Evolutionary conservation across 2,329 filamentous ascomycete genomes (phyloP), one percentile per base, ranked within the genome.

Genomic region (Leptographium lundbergii): DNA sequence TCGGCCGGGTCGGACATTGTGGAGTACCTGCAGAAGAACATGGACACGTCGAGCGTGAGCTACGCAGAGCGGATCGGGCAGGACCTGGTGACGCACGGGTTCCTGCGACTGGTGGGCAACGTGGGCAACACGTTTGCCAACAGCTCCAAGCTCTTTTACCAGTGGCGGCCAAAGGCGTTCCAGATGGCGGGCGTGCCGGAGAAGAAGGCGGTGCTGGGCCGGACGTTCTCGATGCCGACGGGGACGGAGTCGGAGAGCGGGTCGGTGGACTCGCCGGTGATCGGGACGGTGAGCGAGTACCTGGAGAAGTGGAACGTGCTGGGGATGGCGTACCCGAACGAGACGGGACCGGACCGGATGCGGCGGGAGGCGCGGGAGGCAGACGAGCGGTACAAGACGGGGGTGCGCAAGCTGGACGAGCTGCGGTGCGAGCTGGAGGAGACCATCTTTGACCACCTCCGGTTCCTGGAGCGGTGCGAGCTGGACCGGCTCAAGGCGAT

Each of bases 391-490:
- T 99, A 99, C 78, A 96, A 96, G 75, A 80, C 81, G 19, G 85
- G 84, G 10, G 88, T 99, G 47, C 84, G 83, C 67, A 92, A 89
- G 73, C 82, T 99, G 45, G 94, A 99, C 70, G 85, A 89, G 65
- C 80, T 97, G 68, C 85, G 94, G 50, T 97, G 94, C 75, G 90
- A 89, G 59, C 78, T 99, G n/a, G 94, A 99, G 73, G 91, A 99
- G 72, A 86, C 90, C 59, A 96, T 99, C 70, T 84, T 95, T 63
- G 81, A 92, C 55, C 91, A 97, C 69, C 81, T 99, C 65, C 90
- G 86, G 70, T 99, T 96, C 73, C 89, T 99, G 73, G 94, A 99
- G 77, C 89, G 92, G 62, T 99, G 94, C 71, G 94, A 99, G 73
- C 77, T 97, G 62, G 95, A 99, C 72, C 84, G 95, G 62, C 80